Conservation (phyloP, 176 grass and related monocot species). For the maize (Zea mays) region Zm-B73-REFERENCE-NAM-5.0 NC_050102.1:146265501-146266000, state of each 20-base stretch:
- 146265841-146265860: constrained; percentile 44
- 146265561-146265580: too few relatives aligned
- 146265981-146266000: constrained; percentile 47
- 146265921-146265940: constrained; percentile 56
- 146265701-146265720: constrained; percentile 4
- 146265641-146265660: too few relatives aligned
- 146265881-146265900: constrained; percentile 33
- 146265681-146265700: not conserved
- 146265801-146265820: constrained; percentile 53
- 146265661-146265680: too few relatives aligned
- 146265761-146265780: constrained; percentile 40
- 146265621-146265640: too few relatives aligned
- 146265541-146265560: too few relatives aligned
- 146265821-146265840: constrained; percentile 34
- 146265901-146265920: constrained; percentile 42
- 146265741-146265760: not conserved
- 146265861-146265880: constrained; percentile 47
- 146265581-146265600: too few relatives aligned
- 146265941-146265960: constrained; percentile 57
- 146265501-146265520: too few relatives aligned
- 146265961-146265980: constrained; percentile 54
- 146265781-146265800: constrained; percentile 55
- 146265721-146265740: not conserved
- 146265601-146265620: too few relatives aligned
- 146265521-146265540: too few relatives aligned